Evolutionary conservation across 257 asterid genomes (phyloP).

Genomic region (Gardenia jasminoides): DNA sequence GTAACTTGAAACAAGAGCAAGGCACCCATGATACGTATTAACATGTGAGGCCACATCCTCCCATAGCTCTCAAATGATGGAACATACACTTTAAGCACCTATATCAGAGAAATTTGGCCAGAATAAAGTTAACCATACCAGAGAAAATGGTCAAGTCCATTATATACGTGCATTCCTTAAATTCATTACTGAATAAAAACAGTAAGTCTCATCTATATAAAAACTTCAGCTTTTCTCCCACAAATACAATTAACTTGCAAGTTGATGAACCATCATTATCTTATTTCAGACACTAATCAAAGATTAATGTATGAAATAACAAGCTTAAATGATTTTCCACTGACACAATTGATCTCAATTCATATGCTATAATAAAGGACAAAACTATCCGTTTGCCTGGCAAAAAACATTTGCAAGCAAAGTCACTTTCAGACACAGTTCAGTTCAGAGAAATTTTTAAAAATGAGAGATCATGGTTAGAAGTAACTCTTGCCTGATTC

Average conservation of each 20-base stretch:
- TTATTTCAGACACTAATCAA: neutral
- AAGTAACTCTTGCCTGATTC: constrained; percentile 59
- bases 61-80: constrained; percentile 85
- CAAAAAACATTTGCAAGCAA: neutral
- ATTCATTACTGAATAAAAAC: neutral
- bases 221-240: no score
- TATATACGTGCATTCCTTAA: neutral
- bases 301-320: neutral
- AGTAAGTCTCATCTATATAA: neutral
- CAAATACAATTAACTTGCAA: neutral
- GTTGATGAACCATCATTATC: neutral
- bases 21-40: constrained; percentile 57
- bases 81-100: constrained; percentile 83
- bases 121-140: neutral
- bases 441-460: neutral
- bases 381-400: neutral
- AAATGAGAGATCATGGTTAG: neutral
- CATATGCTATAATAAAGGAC: neutral
- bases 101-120: constrained; percentile 8
- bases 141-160: neutral
- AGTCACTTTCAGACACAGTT: neutral
- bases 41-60: constrained; percentile 88
- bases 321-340: neutral
- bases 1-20: constrained; percentile 66
- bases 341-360: neutral